Percentiles rank a stretch among this genome's conserved stretches.
phyloP scores from a whole-genome alignment of 768 basidiomycete species.

The Boletellus emodensis region DNA sequence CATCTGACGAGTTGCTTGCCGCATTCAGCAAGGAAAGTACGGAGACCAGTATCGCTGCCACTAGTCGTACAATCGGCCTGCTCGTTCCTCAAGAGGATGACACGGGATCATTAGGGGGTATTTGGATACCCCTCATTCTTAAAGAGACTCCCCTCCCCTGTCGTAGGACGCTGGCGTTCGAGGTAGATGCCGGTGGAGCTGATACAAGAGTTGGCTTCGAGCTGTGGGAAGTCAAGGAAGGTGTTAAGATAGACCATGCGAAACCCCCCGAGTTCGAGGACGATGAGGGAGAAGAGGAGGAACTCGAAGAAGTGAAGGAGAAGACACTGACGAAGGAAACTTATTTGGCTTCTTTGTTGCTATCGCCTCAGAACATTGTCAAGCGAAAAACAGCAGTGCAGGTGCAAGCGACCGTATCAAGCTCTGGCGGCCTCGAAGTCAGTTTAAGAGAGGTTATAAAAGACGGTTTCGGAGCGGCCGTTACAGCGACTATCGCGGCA shows the following conservation, averaged over 20 bases:
- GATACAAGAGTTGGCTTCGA: constrained; percentile 52
- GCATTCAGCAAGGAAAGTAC: constrained; percentile 46
- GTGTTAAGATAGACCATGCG: constrained; percentile 58
- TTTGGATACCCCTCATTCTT: constrained; percentile 62
- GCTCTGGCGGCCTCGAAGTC: constrained; percentile 35
- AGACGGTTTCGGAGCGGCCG: constrained; percentile 31
- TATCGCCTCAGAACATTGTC: constrained; percentile 37
- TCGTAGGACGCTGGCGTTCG: constrained; percentile 55
- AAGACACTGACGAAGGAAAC: constrained; percentile 54
- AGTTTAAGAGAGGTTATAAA: constrained; percentile 37
- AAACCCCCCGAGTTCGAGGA: constrained; percentile 43
- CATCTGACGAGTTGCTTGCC: constrained; percentile 46
- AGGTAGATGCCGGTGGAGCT: constrained; percentile 46
- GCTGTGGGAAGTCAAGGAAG: constrained; percentile 74
- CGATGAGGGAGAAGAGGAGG: constrained; percentile 51
- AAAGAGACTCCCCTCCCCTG: constrained; percentile 71
- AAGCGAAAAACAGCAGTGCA: constrained; percentile 52
- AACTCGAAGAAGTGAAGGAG: constrained; percentile 63
- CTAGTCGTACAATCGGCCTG: constrained; percentile 59
- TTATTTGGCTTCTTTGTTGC: constrained; percentile 37
- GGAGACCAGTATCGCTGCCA: constrained; percentile 48
- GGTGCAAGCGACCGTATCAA: constrained; percentile 35
- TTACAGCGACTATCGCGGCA: constrained; percentile 25
- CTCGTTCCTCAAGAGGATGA: constrained; percentile 52
- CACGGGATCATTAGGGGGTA: constrained; percentile 47